These are phyloP conservation scores for Phytopythium litorale DNA, from an alignment of 352 stramenopile species.

Conservation along the genomic window DNA sequence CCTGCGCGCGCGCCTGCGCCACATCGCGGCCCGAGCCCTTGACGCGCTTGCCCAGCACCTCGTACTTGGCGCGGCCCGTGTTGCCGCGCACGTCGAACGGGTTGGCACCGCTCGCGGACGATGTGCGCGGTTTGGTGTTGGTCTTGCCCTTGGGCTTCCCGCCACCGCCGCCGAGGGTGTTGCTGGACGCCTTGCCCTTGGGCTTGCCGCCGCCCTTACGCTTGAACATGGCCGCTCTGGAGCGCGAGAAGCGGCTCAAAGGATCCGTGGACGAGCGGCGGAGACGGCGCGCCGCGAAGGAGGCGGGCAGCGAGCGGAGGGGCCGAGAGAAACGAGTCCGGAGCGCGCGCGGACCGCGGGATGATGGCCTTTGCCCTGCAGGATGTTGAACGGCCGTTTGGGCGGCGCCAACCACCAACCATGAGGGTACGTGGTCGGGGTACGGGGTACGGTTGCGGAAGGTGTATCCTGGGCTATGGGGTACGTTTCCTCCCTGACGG, in stretches of 20 bases:
- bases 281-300: not conserved
- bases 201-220: conserved; percentile 41
- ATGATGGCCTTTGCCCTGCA: not conserved
- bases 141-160: conserved; percentile 11
- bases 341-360: not conserved
- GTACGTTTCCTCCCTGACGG: not conserved
- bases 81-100: conserved; percentile 90
- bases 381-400: conserved; percentile 9
- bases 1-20: conserved; percentile 71
- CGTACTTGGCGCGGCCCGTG: conserved; percentile 78
- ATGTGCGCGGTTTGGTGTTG: conserved; percentile 18
- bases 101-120: conserved; percentile 47
- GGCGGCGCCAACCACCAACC: conserved; percentile 6
- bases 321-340: not conserved
- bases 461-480: not conserved
- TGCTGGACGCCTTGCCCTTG: conserved; percentile 13
- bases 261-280: not conserved
- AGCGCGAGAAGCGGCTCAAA: not conserved
- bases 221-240: conserved; percentile 24
- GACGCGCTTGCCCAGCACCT: conserved; percentile 86
- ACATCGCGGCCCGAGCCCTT: conserved; percentile 90
- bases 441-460: not conserved
- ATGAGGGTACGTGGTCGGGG: not conserved
- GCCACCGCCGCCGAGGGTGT: not conserved
- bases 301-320: not conserved